Base-by-base conservation (phyloP, 306 rosid genomes). In the Oxytropis ochrocephala region DNA sequence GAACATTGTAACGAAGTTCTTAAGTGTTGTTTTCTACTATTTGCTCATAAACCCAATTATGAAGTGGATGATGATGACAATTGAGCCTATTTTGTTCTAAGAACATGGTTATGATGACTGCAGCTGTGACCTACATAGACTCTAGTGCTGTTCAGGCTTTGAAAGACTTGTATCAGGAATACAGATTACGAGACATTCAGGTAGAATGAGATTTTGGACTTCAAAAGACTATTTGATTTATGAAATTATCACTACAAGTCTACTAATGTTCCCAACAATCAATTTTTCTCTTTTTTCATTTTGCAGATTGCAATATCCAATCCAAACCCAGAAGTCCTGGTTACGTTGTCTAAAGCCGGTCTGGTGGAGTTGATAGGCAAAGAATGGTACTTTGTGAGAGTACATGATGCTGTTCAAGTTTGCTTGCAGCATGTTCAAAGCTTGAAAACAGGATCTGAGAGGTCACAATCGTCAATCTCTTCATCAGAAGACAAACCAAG, bases 331-430 rank as follows among this genome's bases (percentile, higher is more conserved):
- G 97, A 94, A 30, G 96, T 91, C 81, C 79, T 89, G 80, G 79
- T 84, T 43, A 87, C 96, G 55, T 75, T 94, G 64, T 91, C 96
- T 63, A 89, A 43, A 72, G 72, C 99, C 11, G 91, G 94, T 29
- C 72, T 84, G 3, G 88, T 94, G 24, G 97, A 91, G 66, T 82
- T 94, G 84, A 84, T 94, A 41, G 99, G 99, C 71, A 91, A 94
- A 86, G 87, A 94, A 60, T 88, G 97, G 96, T 91, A 82, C 85
- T 94, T 89, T 59, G 99, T 94, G 75, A 87, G 99, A 86, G 95
- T 94, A 63, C 99, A 91, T 21, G 99, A 94, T 70, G 99, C 99
- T n/a, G 88, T 91, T 72, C 99, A 94, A 84, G 91, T 94, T 70
- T 94, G 99, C 84, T 86, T 94, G 77, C 99, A 84, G 81, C 96